A percentile compares a stretch with the other conserved stretches of the same genome.
These are phyloP conservation scores for Suhomyces taliae DNA, from an alignment of 1,139 yeast species.

Conservation along the genomic window DNA sequence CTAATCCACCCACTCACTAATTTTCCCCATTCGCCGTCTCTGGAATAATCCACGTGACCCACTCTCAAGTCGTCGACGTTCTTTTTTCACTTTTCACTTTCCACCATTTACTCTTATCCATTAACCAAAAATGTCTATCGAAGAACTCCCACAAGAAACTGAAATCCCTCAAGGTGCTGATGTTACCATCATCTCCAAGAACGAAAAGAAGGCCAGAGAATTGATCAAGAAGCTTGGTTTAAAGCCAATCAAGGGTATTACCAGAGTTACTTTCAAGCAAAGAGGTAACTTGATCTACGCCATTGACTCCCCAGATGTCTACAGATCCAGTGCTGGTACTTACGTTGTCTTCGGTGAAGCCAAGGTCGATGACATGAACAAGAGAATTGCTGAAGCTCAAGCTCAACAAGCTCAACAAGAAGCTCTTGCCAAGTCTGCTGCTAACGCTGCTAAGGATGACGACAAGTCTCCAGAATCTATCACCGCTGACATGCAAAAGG, in stretches of 20 bases:
- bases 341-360: constrained; percentile 98
- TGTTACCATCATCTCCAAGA: constrained; percentile 80
- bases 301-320: constrained; percentile 93
- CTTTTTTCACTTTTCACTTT: constrained; percentile 5
- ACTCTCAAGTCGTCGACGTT: background rate
- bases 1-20: background rate
- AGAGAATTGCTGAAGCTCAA: constrained; percentile 70
- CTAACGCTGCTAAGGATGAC: constrained; percentile 28
- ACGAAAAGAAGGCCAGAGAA: constrained; percentile 96
- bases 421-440: constrained; percentile 62
- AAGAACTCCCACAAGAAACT: constrained; percentile 80
- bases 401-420: constrained; percentile 49
- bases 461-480: constrained; percentile 73
- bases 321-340: constrained; percentile 91
- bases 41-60: background rate
- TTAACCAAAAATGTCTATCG: constrained; percentile 44
- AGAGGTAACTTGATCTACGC: constrained; percentile 91
- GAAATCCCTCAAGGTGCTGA: constrained; percentile 87
- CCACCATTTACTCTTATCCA: background rate
- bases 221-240: constrained; percentile 85
- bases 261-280: constrained; percentile 95
- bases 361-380: constrained; percentile 87
- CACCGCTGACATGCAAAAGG: constrained; percentile 88
- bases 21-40: background rate
- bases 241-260: constrained; percentile 88